Base-by-base conservation (phyloP, 306 rosid genomes). In the cucumber (Cucumis sativus) region DNA sequence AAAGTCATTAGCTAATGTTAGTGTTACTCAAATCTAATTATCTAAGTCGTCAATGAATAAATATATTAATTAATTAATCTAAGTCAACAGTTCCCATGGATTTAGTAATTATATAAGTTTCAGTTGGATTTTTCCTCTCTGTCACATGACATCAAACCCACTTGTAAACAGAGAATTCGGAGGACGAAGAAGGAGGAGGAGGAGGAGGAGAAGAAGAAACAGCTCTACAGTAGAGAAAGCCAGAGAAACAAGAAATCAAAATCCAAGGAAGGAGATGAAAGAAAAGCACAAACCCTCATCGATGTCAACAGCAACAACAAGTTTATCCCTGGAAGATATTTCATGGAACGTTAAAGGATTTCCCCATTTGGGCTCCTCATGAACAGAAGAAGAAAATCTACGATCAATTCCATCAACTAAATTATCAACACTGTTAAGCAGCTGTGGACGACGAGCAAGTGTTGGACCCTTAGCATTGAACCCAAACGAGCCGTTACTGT, bases 301-400 rank as follows among this genome's bases (percentile, higher is more conserved):
- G 55, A 94, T 87, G 52, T 94, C 98, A 64, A 94, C 98, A 6
- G 98, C 98, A 67, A 94, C 96, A 59, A 81, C 87, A 49, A 90
- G 51, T 73, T 88, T 91, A 65, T 78, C 84, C 14, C 77, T 6
- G 16, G 90, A 72, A 57, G 78, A 80, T 39, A 45, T 85, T 77
- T 87, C 83, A 30, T 75, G 78, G 55, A 85, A 85, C 33, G 88
- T 57, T 28, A 70, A 62, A 64, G 77, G 86, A n/a, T 77, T 78
- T 10, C 84, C 83, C 3, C 68, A 71, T 60, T 74, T 78, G n/a
- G 43, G 17, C 37, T 73, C 62, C 9, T 17, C 77, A 25, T 30
- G 47, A 52, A 30, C 63, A 54, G 45, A 2, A 54, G 17, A 30
- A 17, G 77, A 73, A 73, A 52, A 52, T 54, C 77, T 52, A 11